Conservation (phyloP, 805 yeast species). For the Helenozyma rhizophorensis region DNA sequence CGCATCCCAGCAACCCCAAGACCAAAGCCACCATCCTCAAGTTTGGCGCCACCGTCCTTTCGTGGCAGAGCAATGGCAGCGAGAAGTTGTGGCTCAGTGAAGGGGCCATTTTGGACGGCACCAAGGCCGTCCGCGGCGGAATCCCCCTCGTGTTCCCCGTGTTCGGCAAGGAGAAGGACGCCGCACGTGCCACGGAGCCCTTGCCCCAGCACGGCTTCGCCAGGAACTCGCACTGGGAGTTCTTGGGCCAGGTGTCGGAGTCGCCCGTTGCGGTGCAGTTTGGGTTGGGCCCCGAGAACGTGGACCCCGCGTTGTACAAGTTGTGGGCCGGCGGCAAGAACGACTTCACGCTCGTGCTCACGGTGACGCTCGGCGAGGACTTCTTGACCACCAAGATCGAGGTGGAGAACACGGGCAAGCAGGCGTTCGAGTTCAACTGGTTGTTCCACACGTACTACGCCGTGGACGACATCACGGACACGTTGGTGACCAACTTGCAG, state of each 20-base stretch:
- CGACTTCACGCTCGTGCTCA: conserved; percentile 75
- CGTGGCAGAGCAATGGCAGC: conserved; percentile 66
- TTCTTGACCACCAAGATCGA: conserved; percentile 66
- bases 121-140: conserved; percentile 95
- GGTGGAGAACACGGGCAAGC: conserved; percentile 65
- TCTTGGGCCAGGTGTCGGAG: conserved; percentile 75
- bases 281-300: conserved; percentile 83
- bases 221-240: conserved; percentile 87
- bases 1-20: conserved; percentile 46
- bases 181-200: conserved; percentile 48
- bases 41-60: conserved; percentile 83
- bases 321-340: conserved; percentile 50
- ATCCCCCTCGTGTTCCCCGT: conserved; percentile 95
- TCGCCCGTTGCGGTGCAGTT: conserved; percentile 73
- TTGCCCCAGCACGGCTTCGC: conserved; percentile 98
- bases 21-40: conserved; percentile 68
- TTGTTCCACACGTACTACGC: conserved; percentile 87
- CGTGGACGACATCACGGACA: conserved; percentile 73
- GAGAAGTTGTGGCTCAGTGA: conserved; percentile 82
- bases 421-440: conserved; percentile 82
- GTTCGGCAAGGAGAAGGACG: conserved; percentile 66
- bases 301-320: conserved; percentile 54
- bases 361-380: conserved; percentile 54
- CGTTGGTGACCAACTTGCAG: conserved; percentile 70
- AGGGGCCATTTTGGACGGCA: conserved; percentile 84